Conservation (phyloP, 2,329 filamentous ascomycete genomes). For the Chrysosporium keratinophilum region DNA sequence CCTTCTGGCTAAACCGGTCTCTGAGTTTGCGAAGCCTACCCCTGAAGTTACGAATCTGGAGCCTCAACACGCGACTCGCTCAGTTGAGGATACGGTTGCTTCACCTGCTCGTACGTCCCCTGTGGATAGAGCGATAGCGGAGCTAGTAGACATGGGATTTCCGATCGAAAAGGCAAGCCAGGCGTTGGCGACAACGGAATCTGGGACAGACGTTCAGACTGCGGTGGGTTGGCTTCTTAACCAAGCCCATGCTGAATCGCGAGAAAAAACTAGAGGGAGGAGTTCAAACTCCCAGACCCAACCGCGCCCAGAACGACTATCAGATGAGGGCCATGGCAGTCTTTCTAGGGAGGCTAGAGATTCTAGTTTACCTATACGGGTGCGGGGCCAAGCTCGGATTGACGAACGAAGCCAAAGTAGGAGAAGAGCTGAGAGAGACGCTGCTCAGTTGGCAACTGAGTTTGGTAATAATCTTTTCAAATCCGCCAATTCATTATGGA, state of each 20-base stretch:
- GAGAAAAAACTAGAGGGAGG: constrained; percentile 49
- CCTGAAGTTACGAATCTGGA: constrained; percentile 15
- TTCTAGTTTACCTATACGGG: background rate
- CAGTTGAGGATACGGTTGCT: background rate
- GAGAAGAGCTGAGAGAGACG: constrained; percentile 53
- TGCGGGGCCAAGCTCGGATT: background rate
- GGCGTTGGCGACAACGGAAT: constrained; percentile 11
- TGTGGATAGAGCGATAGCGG: constrained; percentile 70
- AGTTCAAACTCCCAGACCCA: constrained; percentile 11
- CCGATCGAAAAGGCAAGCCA: constrained; percentile 61
- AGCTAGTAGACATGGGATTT: constrained; percentile 93
- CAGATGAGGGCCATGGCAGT: constrained; percentile 38
- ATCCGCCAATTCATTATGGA: constrained; percentile 91
- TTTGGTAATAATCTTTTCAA: constrained; percentile 80
- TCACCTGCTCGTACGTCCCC: constrained; percentile 35
- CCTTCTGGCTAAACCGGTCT: constrained; percentile 49
- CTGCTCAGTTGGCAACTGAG: constrained; percentile 70
- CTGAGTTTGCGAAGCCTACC: constrained; percentile 33
- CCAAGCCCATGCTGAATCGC: constrained; percentile 76
- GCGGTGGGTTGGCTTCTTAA: constrained; percentile 66
- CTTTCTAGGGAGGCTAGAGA: constrained; percentile 5
- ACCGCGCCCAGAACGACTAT: constrained; percentile 16
- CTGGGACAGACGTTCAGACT: constrained; percentile 13
- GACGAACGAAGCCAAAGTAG: constrained; percentile 20
- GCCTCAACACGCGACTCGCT: constrained; percentile 16